Evolutionary conservation across 75 land plant species (phyloP).

Genomic region (Pinus albicaulis): DNA sequence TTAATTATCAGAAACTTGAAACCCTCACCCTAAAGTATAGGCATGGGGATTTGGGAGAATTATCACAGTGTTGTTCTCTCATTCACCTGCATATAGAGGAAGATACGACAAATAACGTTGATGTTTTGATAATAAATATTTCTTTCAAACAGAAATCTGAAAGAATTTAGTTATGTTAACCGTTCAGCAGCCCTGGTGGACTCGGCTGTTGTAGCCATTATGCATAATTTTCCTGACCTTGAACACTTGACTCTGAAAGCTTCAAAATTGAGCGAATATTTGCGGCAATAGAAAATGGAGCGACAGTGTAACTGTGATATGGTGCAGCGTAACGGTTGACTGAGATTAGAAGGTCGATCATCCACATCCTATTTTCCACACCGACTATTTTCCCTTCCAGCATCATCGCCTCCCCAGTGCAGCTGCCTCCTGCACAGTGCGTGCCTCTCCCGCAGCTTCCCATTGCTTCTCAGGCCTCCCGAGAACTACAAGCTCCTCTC

Average conservation of each 20-base stretch:
- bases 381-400: no score
- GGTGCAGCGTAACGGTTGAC: no score
- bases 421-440: no score
- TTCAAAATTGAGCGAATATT: constrained; percentile 20
- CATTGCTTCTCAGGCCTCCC: no score
- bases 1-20: constrained; percentile 10
- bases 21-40: constrained; percentile 22
- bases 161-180: constrained; percentile 18
- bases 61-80: constrained; percentile 17
- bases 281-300: no score
- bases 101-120: constrained; percentile 13
- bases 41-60: constrained; percentile 15
- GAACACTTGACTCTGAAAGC: constrained; percentile 22
- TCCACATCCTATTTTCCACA: no score
- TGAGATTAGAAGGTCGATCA: no score
- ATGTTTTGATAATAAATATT: constrained; percentile 15
- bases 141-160: constrained; percentile 18
- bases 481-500: no score
- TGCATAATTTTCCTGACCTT: constrained; percentile 19
- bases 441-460: no score
- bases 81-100: constrained; percentile 3
- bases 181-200: constrained; percentile 12
- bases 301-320: no score
- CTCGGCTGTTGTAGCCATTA: no score
- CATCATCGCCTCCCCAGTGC: no score